Evolutionary conservation across 108 stramenopile species (phyloP), one percentile per base, ranked within the genome.

Genomic region (Skeletonema grethae): DNA sequence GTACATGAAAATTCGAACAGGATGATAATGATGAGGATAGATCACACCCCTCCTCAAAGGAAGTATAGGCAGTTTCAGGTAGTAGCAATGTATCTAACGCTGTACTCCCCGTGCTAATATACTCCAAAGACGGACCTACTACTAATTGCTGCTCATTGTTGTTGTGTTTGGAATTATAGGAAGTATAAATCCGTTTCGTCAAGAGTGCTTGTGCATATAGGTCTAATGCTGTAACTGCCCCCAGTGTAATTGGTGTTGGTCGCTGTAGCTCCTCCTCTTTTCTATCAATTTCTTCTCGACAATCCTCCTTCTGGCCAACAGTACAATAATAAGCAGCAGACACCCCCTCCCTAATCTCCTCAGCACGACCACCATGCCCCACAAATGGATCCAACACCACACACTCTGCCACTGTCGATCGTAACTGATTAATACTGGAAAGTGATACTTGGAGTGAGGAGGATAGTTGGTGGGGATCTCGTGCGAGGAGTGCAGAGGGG

Each of bases 401-500:
- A 16, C 50, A 58, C 16, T 57, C 31, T 1, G 79, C 79, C 30
- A 73, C 72, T 7, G 13, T 8, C 24, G 56, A 67, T 10, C 79
- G 79, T 24, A 80, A 28, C 13, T 61, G 36, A 8, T 63, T 9
- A 12, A 80, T 43, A 18, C 48, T 29, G 18, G 59, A 18, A 0
- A 80, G 61, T 3, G 79, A 61, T 0, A 62, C 32, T 15, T 58
- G 13, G 32, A 79, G 48, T 6, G 66, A 20, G 4, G 55, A 32
- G 8, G 72, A 73, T 15, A 73, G 36, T 16, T 69, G 61, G 63
- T 38, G n/a, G 0, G 72, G 72, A 61, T 80, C 72, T 3, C 79
- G 79, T 16, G 79, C 61, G 57, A 80, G 72, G 41, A 80, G 79
- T 25, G 79, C 79, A 15, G 79, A 80, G 36, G 79, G 79, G 12